Base-by-base conservation (phyloP, 345 rosid genomes). In the Populus pruinosa region DNA sequence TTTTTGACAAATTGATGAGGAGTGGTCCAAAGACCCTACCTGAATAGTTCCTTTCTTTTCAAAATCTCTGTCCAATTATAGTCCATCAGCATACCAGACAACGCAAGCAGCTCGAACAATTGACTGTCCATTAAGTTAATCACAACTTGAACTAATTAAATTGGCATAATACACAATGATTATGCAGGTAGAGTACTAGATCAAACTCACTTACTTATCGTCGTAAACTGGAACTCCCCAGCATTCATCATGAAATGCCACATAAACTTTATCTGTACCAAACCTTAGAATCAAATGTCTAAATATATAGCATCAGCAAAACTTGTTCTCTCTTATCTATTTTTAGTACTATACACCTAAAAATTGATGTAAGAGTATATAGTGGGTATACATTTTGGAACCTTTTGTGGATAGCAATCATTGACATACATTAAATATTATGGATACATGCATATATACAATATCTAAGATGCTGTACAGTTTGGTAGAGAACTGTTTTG, bases 151-250 rank as follows among this genome's bases (percentile, higher is more conserved):
- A 29, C 6, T 44, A 21, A 25, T 56, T 65, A 53, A 70, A 59
- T 21, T 27, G 79, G 35, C 31, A 47, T 3, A 44, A 2, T 13
- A 11, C 61, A 29, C 18, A 38, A 35, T 72, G 18, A 65, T 13
- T 71, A 27, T 43, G 72, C 47, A 9, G 61, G 38, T n/a, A 73
- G 17, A n/a, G 35, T 29, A 8, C 25, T 33, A 23, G 25, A 44
- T 5, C 49, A 36, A 35, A 21, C 36, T 25, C 41, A 78, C 94
- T 86, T 90, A 94, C 99, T 86, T 86, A 79, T 96, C 99, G 69
- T 96, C 98, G 66, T 93, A 96, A 63, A 91, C 90, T 1, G 99
- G 97, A 77, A 91, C 97, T 66, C 99, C 99, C 99, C 99, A 96
- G 75, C 86, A 85, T 63, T 96, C 97, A 35, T 96, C 99, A 79